phyloP scores from a whole-genome alignment of 179 eudicot species.

The Spergularia azorica region DNA sequence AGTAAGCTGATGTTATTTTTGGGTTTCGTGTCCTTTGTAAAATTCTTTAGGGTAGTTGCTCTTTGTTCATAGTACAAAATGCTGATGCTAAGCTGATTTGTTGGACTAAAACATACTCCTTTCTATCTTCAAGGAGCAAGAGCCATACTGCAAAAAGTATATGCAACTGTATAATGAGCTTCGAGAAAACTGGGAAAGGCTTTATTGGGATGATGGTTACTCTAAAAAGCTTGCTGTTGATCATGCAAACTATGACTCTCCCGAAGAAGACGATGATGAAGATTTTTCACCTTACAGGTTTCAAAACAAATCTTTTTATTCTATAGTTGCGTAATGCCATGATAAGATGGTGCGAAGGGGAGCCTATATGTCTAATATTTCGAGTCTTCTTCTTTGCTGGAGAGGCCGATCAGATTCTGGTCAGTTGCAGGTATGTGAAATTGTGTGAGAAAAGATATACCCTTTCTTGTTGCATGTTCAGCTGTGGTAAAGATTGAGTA shows the following conservation, averaged over 20 bases:
- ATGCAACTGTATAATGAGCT: conserved; percentile 95
- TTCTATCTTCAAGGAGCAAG: conserved; percentile 66
- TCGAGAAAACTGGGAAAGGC: conserved; percentile 97
- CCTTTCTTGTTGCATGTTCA: neutral
- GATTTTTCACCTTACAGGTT: conserved; percentile 96
- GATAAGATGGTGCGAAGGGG: neutral
- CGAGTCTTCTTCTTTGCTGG: conserved; percentile 42
- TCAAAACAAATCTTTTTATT: neutral
- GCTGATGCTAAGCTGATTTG: neutral
- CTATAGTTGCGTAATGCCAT: conserved; percentile 1
- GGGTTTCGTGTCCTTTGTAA: neutral
- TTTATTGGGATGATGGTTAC: conserved; percentile 96
- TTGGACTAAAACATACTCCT: conserved; percentile 13
- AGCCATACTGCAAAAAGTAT: conserved; percentile 88
- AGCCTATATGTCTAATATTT: conserved; percentile 6
- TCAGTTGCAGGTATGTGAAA: conserved; percentile 56
- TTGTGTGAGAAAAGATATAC: neutral
- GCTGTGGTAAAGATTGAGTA: neutral
- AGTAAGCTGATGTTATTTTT: neutral
- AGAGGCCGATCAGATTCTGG: conserved; percentile 49
- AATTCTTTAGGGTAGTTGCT: neutral
- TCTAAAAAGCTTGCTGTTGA: conserved; percentile 87
- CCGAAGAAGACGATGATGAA: conserved; percentile 89
- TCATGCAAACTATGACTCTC: conserved; percentile 95
- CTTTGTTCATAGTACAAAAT: neutral